Evolutionary conservation across 257 asterid species (phyloP).

Genomic region (Orobanche coerulescens): DNA sequence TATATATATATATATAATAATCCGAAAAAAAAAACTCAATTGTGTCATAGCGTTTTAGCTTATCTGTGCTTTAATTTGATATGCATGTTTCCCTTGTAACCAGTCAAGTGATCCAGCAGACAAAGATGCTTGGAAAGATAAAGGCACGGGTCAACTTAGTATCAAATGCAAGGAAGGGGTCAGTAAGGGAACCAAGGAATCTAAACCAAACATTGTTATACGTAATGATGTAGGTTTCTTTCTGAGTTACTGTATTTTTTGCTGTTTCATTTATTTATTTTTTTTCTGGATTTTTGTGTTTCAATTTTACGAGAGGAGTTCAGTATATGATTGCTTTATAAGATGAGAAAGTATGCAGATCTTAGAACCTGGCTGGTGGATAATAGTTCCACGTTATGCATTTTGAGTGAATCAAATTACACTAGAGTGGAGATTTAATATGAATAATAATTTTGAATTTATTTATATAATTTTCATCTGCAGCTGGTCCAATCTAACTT

Average conservation of each 20-base stretch:
- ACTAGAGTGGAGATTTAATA: conserved; percentile 18
- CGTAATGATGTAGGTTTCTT: conserved; percentile 81
- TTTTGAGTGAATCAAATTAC: neutral
- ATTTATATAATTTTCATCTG: neutral
- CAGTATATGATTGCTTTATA: neutral
- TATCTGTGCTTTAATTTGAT: conserved; percentile 7
- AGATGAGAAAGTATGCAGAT: conserved; percentile 8
- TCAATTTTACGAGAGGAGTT: neutral
- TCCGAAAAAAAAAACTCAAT: neutral
- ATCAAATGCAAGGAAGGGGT: conserved; percentile 88
- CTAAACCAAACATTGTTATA: conserved; percentile 77
- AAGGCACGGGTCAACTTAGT: conserved; percentile 77
- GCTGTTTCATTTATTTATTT: neutral
- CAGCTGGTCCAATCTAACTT: neutral
- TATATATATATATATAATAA: too few relatives aligned
- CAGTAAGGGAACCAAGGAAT: conserved; percentile 75
- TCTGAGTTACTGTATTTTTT: conserved; percentile 5
- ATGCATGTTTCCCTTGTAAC: conserved; percentile 20
- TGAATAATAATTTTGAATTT: conserved; percentile 22
- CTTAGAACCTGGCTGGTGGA: neutral
- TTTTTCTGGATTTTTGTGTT: neutral
- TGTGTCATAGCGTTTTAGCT: neutral
- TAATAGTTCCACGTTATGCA: neutral
- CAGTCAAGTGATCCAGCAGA: conserved; percentile 84
- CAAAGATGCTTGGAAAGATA: conserved; percentile 84